phyloP scores from a whole-genome alignment of 495 filamentous ascomycete species.

The Xylaria acuta region DNA sequence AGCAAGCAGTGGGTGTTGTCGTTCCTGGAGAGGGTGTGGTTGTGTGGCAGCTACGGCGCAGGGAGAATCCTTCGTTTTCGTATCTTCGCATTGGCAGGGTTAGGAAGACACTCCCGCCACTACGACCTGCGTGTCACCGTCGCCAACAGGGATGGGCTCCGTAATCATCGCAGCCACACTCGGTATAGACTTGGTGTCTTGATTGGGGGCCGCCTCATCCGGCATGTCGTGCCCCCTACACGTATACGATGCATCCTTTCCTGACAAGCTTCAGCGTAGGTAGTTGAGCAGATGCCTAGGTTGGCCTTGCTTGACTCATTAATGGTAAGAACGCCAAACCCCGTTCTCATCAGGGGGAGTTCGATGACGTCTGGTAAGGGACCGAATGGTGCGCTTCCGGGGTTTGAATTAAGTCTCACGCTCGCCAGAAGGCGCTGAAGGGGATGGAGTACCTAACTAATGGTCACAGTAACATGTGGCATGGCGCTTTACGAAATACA shows the following conservation, averaged over 20 bases:
- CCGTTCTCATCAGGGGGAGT: neutral
- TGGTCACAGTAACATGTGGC: neutral
- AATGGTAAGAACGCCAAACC: neutral
- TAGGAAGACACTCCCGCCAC: neutral
- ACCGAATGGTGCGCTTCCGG: neutral
- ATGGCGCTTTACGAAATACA: neutral
- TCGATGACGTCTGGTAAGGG: neutral
- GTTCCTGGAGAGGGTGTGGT: neutral
- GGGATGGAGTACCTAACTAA: neutral
- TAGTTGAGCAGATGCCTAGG: neutral
- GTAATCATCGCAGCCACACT: neutral
- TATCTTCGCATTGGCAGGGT: neutral
- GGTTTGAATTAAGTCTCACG: neutral
- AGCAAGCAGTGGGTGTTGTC: neutral
- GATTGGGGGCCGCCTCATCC: neutral
- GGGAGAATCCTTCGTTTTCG: neutral
- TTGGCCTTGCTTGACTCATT: neutral
- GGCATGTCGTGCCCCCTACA: neutral
- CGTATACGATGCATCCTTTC: neutral
- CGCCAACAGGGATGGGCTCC: constrained; percentile 5
- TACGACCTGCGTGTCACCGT: neutral
- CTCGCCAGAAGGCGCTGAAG: neutral
- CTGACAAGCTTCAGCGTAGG: neutral
- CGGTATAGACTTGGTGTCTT: neutral
- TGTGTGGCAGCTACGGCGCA: neutral